These are phyloP conservation scores for Mortierella claussenii DNA, from an alignment of 192 early-diverging fungal genomes.

Conservation along the genomic window DNA sequence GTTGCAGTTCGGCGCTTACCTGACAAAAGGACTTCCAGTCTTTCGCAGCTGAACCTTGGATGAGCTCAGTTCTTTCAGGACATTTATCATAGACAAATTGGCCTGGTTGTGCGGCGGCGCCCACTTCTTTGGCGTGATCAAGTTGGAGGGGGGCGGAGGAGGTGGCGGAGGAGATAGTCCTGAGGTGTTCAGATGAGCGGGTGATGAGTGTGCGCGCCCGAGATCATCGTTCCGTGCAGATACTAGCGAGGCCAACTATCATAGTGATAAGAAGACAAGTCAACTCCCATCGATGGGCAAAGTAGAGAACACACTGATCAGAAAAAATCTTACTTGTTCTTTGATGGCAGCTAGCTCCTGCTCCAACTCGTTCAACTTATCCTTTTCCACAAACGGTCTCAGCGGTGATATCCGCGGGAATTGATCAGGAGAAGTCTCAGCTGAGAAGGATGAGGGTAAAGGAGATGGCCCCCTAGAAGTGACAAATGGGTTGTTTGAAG, in stretches of 20 bases:
- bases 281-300: neutral
- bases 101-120: conserved; percentile 17
- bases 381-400: conserved; percentile 12
- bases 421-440: neutral
- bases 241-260: conserved; percentile 28
- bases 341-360: conserved; percentile 38
- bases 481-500: conserved; percentile 7
- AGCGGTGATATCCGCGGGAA: neutral
- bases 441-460: neutral
- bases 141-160: neutral
- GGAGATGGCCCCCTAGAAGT: conserved; percentile 7
- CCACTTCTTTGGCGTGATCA: conserved; percentile 22
- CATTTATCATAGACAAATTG: conserved; percentile 27
- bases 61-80: conserved; percentile 29
- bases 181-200: neutral
- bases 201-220: conserved; percentile 6
- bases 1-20: neutral
- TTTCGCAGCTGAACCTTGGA: conserved; percentile 38
- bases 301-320: too few species aligned
- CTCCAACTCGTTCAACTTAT: conserved; percentile 20
- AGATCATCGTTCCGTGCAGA: conserved; percentile 19
- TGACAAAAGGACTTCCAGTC: conserved; percentile 39
- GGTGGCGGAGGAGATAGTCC: conserved; percentile 22
- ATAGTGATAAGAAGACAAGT: neutral
- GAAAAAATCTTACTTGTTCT: conserved; percentile 13